Percentiles rank a stretch among this genome's conserved stretches.
phyloP scores from a whole-genome alignment of 106 monocot species.

The Dendrobium huoshanense region DNA sequence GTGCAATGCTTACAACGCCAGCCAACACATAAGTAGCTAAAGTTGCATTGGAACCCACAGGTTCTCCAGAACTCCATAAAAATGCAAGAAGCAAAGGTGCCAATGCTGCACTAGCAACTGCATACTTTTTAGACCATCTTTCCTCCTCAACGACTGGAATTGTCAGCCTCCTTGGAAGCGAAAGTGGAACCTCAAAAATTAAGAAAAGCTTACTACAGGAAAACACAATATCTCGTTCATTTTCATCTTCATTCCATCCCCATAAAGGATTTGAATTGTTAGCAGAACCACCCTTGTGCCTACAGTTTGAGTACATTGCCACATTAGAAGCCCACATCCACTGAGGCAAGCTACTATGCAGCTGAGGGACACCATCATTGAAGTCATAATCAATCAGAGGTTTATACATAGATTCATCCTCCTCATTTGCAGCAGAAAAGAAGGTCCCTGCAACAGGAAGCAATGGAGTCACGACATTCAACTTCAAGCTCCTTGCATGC shows the following conservation, averaged over 20 bases:
- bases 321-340: conserved; percentile 97
- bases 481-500: conserved; percentile 60
- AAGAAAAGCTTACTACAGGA: conserved; percentile 36
- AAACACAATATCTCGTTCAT: conserved; percentile 12
- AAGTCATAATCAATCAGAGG: conserved; percentile 46
- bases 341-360: conserved; percentile 55
- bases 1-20: conserved; percentile 27
- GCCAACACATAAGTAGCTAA: conserved; percentile 31
- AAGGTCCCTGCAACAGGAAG: conserved; percentile 72
- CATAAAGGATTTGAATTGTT: conserved; percentile 41
- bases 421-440: conserved; percentile 49
- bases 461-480: conserved; percentile 66
- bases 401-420: conserved; percentile 60
- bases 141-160: conserved; percentile 86
- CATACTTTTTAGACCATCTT: conserved; percentile 84
- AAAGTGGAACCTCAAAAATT: conserved; percentile 62
- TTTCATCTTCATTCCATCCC: conserved; percentile 55
- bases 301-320: conserved; percentile 77
- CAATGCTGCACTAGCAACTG: conserved; percentile 51
- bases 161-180: conserved; percentile 73
- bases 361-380: conserved; percentile 23
- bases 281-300: conserved; percentile 12
- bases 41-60: conserved; percentile 13
- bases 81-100: conserved; percentile 75
- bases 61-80: conserved; percentile 35